phyloP scores from a whole-genome alignment of 1,284 basidiomycete genomes.

The Microbotryum saponariae region DNA sequence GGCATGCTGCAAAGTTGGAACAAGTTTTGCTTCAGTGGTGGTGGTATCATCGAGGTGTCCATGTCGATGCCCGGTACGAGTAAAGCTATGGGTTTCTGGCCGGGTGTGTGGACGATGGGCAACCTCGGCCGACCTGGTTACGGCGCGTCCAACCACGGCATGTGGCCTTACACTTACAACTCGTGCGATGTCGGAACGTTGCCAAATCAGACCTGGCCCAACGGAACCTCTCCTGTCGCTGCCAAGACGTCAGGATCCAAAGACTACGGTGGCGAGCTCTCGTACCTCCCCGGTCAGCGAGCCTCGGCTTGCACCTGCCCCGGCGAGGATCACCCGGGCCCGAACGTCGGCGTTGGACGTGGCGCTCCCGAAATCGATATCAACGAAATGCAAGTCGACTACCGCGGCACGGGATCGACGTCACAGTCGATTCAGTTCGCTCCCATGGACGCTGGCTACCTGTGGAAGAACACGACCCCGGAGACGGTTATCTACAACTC shows the following conservation, averaged over 20 bases:
- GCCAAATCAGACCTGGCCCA: conserved; percentile 57
- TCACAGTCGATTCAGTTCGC: conserved; percentile 46
- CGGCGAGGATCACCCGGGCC: conserved; percentile 43
- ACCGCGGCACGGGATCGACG: conserved; percentile 39
- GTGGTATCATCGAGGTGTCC: conserved; percentile 55
- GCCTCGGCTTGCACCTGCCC: conserved; percentile 45
- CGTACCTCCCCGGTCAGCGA: conserved; percentile 47
- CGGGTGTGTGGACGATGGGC: conserved; percentile 45
- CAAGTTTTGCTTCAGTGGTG: conserved; percentile 87
- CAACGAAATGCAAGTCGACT: conserved; percentile 47
- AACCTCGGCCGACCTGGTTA: conserved; percentile 79
- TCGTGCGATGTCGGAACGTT: conserved; percentile 73
- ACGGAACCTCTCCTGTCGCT: conserved; percentile 31
- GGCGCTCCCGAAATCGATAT: conserved; percentile 51
- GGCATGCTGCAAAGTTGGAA: conserved; percentile 62
- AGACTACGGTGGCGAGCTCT: conserved; percentile 40
- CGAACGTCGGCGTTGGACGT: conserved; percentile 34
- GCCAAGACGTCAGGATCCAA: conserved; percentile 29
- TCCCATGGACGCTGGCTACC: conserved; percentile 48
- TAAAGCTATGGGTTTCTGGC: conserved; percentile 45
- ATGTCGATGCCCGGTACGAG: conserved; percentile 75
- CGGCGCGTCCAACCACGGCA: conserved; percentile 69
- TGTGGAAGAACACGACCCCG: conserved; percentile 45
- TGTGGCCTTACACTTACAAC: conserved; percentile 73
- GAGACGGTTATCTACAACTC: conserved; percentile 48